Conservation (phyloP, 306 rosid species). For the Prunus fruticosa region DNA sequence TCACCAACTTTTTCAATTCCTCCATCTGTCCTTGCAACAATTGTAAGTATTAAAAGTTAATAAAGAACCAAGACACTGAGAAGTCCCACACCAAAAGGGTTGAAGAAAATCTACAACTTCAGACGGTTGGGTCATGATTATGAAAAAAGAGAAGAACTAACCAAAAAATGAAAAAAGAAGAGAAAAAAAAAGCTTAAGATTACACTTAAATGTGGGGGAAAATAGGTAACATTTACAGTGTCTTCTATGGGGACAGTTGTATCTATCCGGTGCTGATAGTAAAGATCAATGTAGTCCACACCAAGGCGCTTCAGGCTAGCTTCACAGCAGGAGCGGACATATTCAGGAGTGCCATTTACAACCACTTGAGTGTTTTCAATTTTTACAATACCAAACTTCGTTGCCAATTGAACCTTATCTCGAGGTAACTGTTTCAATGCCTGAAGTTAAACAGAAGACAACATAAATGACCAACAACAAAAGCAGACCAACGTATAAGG, state of each 20-base stretch:
- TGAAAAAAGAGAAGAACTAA: too few species aligned
- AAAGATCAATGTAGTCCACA: constrained; percentile 73
- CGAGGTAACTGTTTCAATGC: constrained; percentile 70
- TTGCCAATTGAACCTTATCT: constrained; percentile 64
- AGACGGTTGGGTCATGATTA: background rate
- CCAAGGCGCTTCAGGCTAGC: constrained; percentile 69
- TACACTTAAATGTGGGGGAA: background rate
- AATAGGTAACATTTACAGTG: constrained; percentile 46
- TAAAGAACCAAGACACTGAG: background rate
- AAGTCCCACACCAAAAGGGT: too few species aligned
- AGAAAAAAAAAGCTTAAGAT: too few species aligned
- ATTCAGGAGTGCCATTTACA: constrained; percentile 65
- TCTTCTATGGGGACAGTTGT: constrained; percentile 70
- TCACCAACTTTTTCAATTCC: constrained; percentile 28
- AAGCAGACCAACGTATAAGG: background rate
- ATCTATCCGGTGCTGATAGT: constrained; percentile 70
- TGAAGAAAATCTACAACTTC: background rate
- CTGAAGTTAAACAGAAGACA: constrained; percentile 18
- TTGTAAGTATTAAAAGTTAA: background rate
- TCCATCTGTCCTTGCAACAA: constrained; percentile 1
- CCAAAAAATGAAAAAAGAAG: background rate
- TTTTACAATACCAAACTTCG: constrained; percentile 61
- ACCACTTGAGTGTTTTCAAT: constrained; percentile 10
- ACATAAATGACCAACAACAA: background rate
- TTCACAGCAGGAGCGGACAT: constrained; percentile 67